Base-by-base conservation (phyloP, 306 rosid genomes). In the Vigna unguiculata region DNA sequence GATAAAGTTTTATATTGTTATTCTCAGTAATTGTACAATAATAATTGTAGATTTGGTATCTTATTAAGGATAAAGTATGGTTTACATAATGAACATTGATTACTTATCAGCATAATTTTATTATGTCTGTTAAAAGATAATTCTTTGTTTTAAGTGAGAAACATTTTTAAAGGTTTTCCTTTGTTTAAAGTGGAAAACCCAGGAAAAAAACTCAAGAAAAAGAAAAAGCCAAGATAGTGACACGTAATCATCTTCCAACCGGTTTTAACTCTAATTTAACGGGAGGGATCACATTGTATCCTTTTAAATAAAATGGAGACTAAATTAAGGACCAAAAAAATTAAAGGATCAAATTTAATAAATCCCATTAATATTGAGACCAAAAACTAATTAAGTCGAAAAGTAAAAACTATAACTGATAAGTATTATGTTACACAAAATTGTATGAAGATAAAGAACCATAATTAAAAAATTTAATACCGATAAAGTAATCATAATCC, bases 31-130 rank as follows among this genome's bases (percentile, higher is more conserved):
- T 38, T 48, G 48, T 49, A 24, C 57, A 38, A 22, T 61, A 24
- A 22, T 52, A 11, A 43, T 55, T 30, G 28, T 67, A 67, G 69
- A 20, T 68, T 17, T 46, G 15, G n/a, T n/a, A 34, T 60, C 65
- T 32, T 49, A 17, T 61, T 11, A 49, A 9, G 32, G 46, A 60
- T 41, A 45, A 36, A 38, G 17, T 40, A 25, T 45, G 72, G 57
- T 22, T 60, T 70, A 71, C 34, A 25, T 57, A 70, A 60, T 7
- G 65, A 78, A 45, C 57, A 71, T 59, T 71, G 66, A 34, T 71
- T 78, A 22, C 55, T 34, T 71, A 19, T 64, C 17, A 60, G 19
- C 11, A 6, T 36, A 48, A n/a, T 49, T 78, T 60, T 70, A 12
- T 59, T 36, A 47, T 60, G 17, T 57, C 66, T 46, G 17, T 58